Percentiles rank a stretch among this genome's conserved stretches.
Conservation (phyloP, 305 asterid genomes). For the Fraxinus platypoda region DNA sequence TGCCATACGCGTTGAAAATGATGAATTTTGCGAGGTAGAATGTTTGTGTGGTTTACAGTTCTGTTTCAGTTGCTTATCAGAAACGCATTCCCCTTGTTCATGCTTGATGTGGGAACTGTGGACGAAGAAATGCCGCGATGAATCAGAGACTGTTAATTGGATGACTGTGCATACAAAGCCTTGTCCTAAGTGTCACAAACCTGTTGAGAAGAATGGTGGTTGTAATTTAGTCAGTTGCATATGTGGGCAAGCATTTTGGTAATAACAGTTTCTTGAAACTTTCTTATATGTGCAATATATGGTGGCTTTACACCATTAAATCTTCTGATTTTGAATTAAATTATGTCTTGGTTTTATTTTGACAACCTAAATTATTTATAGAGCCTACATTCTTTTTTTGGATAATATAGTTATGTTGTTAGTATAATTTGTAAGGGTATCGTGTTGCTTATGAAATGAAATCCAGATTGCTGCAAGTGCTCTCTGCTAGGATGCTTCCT, state of each 20-base stretch:
- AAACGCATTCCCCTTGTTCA: slow-evolving; percentile 96
- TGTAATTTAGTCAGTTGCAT: slow-evolving; percentile 86
- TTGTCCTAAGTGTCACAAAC: slow-evolving; percentile 94
- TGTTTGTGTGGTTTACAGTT: slow-evolving; percentile 93
- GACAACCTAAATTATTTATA: neutral
- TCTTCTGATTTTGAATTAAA: neutral
- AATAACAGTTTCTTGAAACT: slow-evolving; percentile 26
- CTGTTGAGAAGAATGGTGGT: slow-evolving; percentile 93
- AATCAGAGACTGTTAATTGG: slow-evolving; percentile 95
- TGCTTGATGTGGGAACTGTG: slow-evolving; percentile 94
- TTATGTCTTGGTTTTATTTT: neutral
- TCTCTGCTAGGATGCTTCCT: neutral
- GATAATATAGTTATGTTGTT: slow-evolving; percentile 2
- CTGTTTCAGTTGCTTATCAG: slow-evolving; percentile 84
- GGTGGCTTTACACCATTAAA: neutral
- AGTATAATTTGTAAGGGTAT: neutral
- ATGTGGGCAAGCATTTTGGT: slow-evolving; percentile 96
- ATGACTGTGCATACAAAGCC: slow-evolving; percentile 80
- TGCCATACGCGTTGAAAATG: slow-evolving; percentile 80
- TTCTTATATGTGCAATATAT: neutral
- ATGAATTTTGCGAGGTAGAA: slow-evolving; percentile 84
- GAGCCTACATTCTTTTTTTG: neutral
- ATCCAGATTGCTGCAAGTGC: slow-evolving; percentile 4
- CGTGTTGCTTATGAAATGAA: neutral
- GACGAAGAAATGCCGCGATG: slow-evolving; percentile 91